These are phyloP conservation scores for Geotrichum restrictum DNA, from an alignment of 1,139 yeast genomes.

Conservation along the genomic window DNA sequence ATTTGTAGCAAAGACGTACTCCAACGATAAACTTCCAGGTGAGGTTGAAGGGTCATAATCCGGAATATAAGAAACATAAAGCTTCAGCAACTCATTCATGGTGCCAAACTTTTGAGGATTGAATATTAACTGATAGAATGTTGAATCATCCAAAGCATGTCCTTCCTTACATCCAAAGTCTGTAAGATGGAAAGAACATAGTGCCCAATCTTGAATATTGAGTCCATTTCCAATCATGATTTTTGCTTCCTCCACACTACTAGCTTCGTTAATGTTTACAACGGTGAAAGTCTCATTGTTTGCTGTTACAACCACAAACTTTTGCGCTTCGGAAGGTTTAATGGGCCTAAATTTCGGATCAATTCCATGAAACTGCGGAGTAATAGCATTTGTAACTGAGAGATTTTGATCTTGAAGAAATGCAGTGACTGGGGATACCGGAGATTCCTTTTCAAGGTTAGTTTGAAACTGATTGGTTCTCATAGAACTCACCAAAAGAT, in stretches of 20 bases:
- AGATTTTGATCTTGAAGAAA: conserved; percentile 1
- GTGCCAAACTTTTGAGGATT: conserved; percentile 9
- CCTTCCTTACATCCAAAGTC: conserved; percentile 69
- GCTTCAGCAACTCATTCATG: conserved; percentile 32
- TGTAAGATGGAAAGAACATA: conserved; percentile 60
- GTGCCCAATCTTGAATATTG: conserved; percentile 42
- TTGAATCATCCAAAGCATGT: conserved; percentile 49
- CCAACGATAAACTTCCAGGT: conserved; percentile 25
- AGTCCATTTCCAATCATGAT: conserved; percentile 42
- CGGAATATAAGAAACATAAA: conserved; percentile 24
- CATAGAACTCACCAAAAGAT: conserved; percentile 14
- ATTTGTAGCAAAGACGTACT: conserved; percentile 19
- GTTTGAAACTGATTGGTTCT: background rate
- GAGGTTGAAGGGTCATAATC: conserved; percentile 20
- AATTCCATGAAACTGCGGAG: background rate
- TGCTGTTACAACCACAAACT: conserved; percentile 52
- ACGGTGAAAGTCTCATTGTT: conserved; percentile 57
- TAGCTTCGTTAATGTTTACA: conserved; percentile 42
- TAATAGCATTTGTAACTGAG: background rate
- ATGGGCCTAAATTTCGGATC: conserved; percentile 16
- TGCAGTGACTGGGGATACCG: conserved; percentile 16
- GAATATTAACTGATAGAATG: conserved; percentile 42
- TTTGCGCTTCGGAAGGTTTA: conserved; percentile 23
- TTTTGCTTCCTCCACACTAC: conserved; percentile 40
- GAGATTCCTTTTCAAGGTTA: conserved; percentile 18